A percentile compares a stretch with the other conserved stretches of the same genome.
Conservation (phyloP, 441 rosid genomes). For the Adansonia rubrostipa region DNA sequence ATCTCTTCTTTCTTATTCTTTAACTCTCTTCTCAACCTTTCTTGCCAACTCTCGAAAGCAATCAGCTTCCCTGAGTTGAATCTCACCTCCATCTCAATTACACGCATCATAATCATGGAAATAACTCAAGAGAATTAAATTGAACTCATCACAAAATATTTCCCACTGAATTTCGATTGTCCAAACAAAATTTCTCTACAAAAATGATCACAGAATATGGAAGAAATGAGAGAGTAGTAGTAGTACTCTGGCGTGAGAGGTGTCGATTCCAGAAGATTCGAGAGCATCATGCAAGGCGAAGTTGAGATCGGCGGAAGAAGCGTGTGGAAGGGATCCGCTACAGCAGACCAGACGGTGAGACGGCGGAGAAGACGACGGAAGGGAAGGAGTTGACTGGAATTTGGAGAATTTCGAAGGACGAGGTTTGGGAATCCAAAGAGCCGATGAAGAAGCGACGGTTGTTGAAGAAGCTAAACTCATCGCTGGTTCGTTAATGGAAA, state of each 20-base stretch:
- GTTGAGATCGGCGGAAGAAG: constrained; percentile 34
- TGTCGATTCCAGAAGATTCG: constrained; percentile 51
- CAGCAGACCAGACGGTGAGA: constrained; percentile 34
- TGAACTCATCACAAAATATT: background rate
- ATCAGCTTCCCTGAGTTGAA: no score
- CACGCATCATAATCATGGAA: background rate
- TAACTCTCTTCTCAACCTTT: no score
- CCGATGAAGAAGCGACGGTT: constrained; percentile 20
- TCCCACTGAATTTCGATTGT: background rate
- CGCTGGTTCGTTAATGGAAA: background rate
- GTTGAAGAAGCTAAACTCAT: constrained; percentile 19
- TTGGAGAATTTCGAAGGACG: constrained; percentile 17
- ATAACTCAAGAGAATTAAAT: background rate
- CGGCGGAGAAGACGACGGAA: background rate
- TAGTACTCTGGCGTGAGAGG: constrained; percentile 55
- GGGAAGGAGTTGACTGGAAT: background rate
- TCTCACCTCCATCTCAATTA: no score
- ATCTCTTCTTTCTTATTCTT: no score
- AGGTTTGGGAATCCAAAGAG: constrained; percentile 24
- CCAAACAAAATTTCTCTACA: no score
- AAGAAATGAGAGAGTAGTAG: constrained; percentile 21
- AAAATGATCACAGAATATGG: background rate
- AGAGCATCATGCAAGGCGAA: constrained; percentile 51
- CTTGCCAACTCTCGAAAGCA: no score
- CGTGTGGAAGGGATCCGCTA: constrained; percentile 28